phyloP scores from a whole-genome alignment of 129 eudicot species.

The Helichrysum umbraculigerum region DNA sequence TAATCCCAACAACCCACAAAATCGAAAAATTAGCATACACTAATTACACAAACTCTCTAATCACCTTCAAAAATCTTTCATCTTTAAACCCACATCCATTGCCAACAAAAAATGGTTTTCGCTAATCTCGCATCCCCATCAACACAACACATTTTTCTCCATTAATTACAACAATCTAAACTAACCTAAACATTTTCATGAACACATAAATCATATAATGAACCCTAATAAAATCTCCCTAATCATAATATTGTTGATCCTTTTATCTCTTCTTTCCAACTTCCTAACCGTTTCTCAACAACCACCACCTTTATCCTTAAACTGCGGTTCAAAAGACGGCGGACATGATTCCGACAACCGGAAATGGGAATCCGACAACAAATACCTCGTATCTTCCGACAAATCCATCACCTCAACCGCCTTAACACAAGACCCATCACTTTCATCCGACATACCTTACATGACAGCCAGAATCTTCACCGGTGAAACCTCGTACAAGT shows the following conservation, averaged over 20 bases:
- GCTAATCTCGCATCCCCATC: constrained; percentile 17
- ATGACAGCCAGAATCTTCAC: constrained; percentile 69
- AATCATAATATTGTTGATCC: not conserved
- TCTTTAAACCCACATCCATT: constrained; percentile 32
- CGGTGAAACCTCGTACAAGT: constrained; percentile 52
- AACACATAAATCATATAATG: constrained; percentile 14
- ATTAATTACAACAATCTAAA: not conserved
- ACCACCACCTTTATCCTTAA: constrained; percentile 28
- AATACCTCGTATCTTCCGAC: constrained; percentile 41
- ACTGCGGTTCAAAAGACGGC: constrained; percentile 51
- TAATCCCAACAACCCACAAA: constrained; percentile 18
- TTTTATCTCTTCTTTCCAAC: not conserved
- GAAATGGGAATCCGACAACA: constrained; percentile 63
- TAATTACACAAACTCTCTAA: not conserved
- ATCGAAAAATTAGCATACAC: not conserved
- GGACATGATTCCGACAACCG: constrained; percentile 51
- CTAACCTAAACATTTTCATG: not conserved
- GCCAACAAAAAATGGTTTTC: constrained; percentile 22
- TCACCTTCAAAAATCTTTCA: not conserved
- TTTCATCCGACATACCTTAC: constrained; percentile 58
- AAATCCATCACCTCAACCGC: constrained; percentile 51
- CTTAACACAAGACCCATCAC: constrained; percentile 51
- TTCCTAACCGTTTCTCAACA: constrained; percentile 17
- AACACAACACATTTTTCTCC: not conserved
- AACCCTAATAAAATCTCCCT: constrained; percentile 21